A percentile compares a stretch with the other conserved stretches of the same genome.
These are phyloP conservation scores for Eimeria maxima DNA, from an alignment of 169 alveolate genomes.

Conservation along the genomic window DNA sequence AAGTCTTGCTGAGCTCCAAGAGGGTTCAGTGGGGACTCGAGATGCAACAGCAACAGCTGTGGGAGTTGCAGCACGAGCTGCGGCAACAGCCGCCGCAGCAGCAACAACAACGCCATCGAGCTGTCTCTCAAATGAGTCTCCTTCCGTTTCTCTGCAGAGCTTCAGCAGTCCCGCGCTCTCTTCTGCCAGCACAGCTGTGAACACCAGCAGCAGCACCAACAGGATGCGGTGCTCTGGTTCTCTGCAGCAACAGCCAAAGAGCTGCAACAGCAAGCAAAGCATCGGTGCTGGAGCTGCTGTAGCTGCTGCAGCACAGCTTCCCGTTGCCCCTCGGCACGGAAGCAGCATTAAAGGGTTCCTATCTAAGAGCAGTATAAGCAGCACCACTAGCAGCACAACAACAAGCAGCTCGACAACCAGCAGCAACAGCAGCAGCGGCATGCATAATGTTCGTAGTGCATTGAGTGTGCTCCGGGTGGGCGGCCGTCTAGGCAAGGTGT, in stretches of 20 bases:
- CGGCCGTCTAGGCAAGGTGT: neutral
- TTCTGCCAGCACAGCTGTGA: neutral
- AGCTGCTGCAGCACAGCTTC: neutral
- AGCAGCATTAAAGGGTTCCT: neutral
- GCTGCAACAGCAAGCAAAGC: neutral
- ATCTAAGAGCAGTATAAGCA: slow-evolving; percentile 4
- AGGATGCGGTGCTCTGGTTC: neutral
- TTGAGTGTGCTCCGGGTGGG: neutral
- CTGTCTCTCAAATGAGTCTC: neutral
- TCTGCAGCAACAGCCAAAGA: neutral
- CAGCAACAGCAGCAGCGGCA: too few species aligned
- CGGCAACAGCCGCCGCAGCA: slow-evolving; percentile 5
- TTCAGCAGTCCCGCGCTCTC: slow-evolving; percentile 29
- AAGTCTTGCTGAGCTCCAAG: neutral
- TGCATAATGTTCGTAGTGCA: neutral
- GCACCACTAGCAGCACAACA: slow-evolving; percentile 33
- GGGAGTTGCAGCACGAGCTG: neutral
- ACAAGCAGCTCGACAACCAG: too few species aligned
- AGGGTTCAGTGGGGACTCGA: neutral
- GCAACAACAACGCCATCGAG: neutral
- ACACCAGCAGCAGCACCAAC: neutral
- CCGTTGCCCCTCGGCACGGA: neutral
- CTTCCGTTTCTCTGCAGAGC: slow-evolving; percentile 8
- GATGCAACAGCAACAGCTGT: neutral
- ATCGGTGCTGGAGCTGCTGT: neutral